Evolutionary conservation across 2,329 filamentous ascomycete species (phyloP), one percentile per base, ranked within the genome.

Genomic region (Tolypocladium cylindrosporum): DNA sequence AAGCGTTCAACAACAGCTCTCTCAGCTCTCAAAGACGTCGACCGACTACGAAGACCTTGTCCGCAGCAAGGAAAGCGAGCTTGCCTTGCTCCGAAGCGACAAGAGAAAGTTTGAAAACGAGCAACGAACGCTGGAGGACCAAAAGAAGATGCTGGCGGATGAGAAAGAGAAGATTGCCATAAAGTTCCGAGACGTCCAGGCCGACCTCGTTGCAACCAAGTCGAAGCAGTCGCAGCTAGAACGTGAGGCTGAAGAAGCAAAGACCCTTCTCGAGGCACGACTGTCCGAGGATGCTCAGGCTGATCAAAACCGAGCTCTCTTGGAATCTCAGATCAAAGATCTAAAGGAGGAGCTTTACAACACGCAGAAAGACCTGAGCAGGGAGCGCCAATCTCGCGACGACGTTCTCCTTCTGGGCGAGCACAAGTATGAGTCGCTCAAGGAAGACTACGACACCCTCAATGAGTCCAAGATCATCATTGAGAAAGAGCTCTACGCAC

Each of bases 401-500:
- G 94, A 99, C 68, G 91, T 97, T 34, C 87, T 93, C 62, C 84
- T 96, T 64, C 87, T 97, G 58, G 86, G 90, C 5, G 91, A 97
- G 64, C 92, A 96, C 74, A 95, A 94, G 69, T 90, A 87, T 66
- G 80, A 89, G 51, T 84, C 87, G 55, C 78, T 99, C 60, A 87
- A 92, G 69, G 86, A 92, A 34, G 91, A 97, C 63, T 96, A 86
- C 65, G 87, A 95, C 55, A 83, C 85, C 40, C 79, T 97, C 40
- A 96, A 96, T 66, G 91, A 97, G 62, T 87, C 91, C 36, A 99
- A 99, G 73, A 96, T 97, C 66, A 96, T 87, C 53, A 96, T 99
- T 62, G 93, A 99, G 72, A 97, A 97, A 72, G 93, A 97, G 72
- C 87, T 99, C 71, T 97, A 97, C 69, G 88, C 90, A 6, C 93